A percentile compares a stretch with the other conserved stretches of the same genome.
phyloP scores from a whole-genome alignment of 164 flowering plant genomes.

The Platanus orientalis region DNA sequence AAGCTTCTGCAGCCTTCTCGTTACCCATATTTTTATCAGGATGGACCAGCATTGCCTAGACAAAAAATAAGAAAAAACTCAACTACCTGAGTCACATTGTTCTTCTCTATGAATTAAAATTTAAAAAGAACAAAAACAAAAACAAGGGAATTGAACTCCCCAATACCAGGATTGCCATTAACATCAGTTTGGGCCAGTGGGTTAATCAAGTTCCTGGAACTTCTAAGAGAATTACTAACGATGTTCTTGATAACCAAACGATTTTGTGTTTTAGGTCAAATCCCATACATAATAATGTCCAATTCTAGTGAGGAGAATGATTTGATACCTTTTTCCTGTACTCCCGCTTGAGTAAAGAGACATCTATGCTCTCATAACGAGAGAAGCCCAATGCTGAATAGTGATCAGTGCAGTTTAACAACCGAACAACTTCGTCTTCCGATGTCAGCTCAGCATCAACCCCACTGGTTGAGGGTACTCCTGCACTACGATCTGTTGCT shows the following conservation, averaged over 20 bases:
- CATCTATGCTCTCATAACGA: slow-evolving; percentile 65
- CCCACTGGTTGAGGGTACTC: slow-evolving; percentile 86
- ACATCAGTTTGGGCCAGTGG: background rate
- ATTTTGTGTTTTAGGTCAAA: too few relatives aligned
- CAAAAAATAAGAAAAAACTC: slow-evolving; percentile 10
- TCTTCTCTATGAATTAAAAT: background rate
- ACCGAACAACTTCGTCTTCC: slow-evolving; percentile 86
- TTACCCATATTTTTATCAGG: slow-evolving; percentile 99
- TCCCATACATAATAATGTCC: too few relatives aligned
- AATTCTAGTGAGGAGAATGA: too few relatives aligned
- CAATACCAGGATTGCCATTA: background rate
- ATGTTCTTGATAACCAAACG: background rate
- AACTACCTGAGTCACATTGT: background rate
- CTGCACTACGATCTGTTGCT: slow-evolving; percentile 58
- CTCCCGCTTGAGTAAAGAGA: slow-evolving; percentile 70
- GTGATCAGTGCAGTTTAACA: slow-evolving; percentile 81
- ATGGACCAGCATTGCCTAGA: slow-evolving; percentile 97
- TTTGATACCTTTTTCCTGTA: slow-evolving; percentile 77
- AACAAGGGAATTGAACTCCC: background rate
- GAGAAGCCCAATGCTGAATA: slow-evolving; percentile 81
- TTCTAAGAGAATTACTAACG: background rate
- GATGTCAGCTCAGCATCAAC: slow-evolving; percentile 71
- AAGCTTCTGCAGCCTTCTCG: slow-evolving; percentile 99
- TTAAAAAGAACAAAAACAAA: too few relatives aligned
- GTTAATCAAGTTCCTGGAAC: too few relatives aligned